phyloP scores from a whole-genome alignment of 371 early-diverging fungal species.

The Chytridium lagenaria region DNA sequence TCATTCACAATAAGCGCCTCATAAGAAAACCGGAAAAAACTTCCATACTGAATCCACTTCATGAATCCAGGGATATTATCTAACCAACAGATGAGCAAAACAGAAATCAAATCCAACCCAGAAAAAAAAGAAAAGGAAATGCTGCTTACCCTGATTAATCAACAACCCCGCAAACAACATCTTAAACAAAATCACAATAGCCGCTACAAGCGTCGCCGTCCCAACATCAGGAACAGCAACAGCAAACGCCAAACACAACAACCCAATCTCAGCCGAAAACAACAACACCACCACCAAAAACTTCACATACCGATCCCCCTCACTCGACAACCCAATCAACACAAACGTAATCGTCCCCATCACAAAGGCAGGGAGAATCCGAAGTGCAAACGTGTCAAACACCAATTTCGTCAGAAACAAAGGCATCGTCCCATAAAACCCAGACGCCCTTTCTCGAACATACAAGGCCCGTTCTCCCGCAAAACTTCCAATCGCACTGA shows the following conservation, averaged over 20 bases:
- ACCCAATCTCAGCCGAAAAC: slow-evolving; percentile 84
- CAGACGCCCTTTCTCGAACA: slow-evolving; percentile 83
- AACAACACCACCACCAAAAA: slow-evolving; percentile 85
- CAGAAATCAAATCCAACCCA: slow-evolving; percentile 10
- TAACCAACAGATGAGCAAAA: neutral
- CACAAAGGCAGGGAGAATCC: slow-evolving; percentile 83
- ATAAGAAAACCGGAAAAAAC: slow-evolving; percentile 87
- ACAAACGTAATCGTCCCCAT: slow-evolving; percentile 83
- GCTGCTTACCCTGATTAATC: slow-evolving; percentile 71
- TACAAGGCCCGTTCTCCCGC: slow-evolving; percentile 76
- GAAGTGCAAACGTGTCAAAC: slow-evolving; percentile 74
- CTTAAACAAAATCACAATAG: slow-evolving; percentile 83
- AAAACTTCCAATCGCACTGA: slow-evolving; percentile 58
- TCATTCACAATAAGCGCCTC: slow-evolving; percentile 91
- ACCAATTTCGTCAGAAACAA: slow-evolving; percentile 64
- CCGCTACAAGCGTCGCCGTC: slow-evolving; percentile 78
- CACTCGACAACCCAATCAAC: slow-evolving; percentile 85
- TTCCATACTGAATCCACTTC: slow-evolving; percentile 78
- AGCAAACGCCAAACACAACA: slow-evolving; percentile 80
- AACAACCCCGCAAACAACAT: slow-evolving; percentile 92
- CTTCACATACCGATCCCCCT: slow-evolving; percentile 68
- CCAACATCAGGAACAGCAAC: slow-evolving; percentile 76
- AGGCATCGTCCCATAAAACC: slow-evolving; percentile 79
- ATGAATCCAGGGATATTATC: slow-evolving; percentile 72
- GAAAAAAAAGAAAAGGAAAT: neutral